Base-by-base conservation (phyloP, 805 yeast species). In the Metschnikowia similis region DNA sequence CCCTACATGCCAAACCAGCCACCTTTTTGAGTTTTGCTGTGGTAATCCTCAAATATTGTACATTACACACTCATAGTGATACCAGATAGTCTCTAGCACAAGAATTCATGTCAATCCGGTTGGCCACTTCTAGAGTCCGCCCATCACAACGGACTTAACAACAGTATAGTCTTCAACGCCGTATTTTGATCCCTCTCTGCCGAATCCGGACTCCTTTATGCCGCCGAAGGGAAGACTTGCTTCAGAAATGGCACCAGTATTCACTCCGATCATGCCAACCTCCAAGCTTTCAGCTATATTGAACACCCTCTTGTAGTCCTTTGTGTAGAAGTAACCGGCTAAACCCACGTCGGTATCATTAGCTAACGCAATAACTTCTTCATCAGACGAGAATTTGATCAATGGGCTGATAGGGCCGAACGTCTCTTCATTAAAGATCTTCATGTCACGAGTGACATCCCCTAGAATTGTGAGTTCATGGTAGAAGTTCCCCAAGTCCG, bases 361-460 rank as follows among this genome's bases (percentile, higher is more conserved):
- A 26, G 94, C 91, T 49, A 73, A 60, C 47, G 61, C 65, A 8
- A 87, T 45, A 4, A 80, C 91, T 62, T 85, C 87, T 41, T 82
- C 84, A 43, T 80, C 86, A n/a, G 82, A 65, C 37, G 66, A 63
- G 62, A 87, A 87, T 60, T 77, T 79, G 62, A 85, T 78, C 46
- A 88, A 66, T 1, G 89, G 87, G 16, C 87, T 87, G 14, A 87
- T 72, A 2, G 95, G 95, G 2, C 94, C 95, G 64, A 87, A 87
- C 2, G 91, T 86, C 65, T 87, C 95, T 57, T 86, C 90, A n/a
- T 65, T 56, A 56, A 77, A 73, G 32, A 87, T 79, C 38, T 64
- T 55, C 81, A 87, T 86, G 17, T 72, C 74, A 2, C 70, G 63
- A 44, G 82, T 79, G 42, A 82, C 86, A 52, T 80, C 78, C n/a